Conservation (phyloP, 768 basidiomycete species). For the Mycena floridula region DNA sequence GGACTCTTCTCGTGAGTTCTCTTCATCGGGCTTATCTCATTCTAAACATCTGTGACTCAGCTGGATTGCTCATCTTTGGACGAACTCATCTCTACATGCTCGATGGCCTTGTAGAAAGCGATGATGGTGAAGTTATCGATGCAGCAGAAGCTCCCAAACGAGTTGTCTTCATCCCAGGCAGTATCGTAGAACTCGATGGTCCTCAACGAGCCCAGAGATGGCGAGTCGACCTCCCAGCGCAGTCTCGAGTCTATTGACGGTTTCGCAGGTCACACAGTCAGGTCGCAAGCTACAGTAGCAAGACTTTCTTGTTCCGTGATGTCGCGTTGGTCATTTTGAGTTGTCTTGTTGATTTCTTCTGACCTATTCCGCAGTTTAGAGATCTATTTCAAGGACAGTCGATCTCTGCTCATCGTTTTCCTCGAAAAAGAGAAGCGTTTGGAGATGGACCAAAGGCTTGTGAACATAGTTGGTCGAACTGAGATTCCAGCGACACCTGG, state of each 20-base stretch:
- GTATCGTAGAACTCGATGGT: slow-evolving; percentile 72
- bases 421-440: slow-evolving; percentile 59
- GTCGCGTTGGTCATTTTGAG: slow-evolving; percentile 61
- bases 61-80: slow-evolving; percentile 85
- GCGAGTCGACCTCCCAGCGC: slow-evolving; percentile 33
- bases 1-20: slow-evolving; percentile 80
- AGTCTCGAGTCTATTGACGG: slow-evolving; percentile 3
- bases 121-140: slow-evolving; percentile 86
- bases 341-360: background rate
- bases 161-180: slow-evolving; percentile 80
- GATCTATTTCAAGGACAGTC: slow-evolving; percentile 89
- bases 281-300: slow-evolving; percentile 70
- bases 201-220: slow-evolving; percentile 79
- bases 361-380: slow-evolving; percentile 52
- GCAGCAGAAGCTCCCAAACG: slow-evolving; percentile 79
- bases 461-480: slow-evolving; percentile 37
- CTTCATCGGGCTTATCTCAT: slow-evolving; percentile 2
- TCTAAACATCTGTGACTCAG: slow-evolving; percentile 25
- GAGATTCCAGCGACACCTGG: slow-evolving; percentile 43
- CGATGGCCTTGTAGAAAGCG: slow-evolving; percentile 82
- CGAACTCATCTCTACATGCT: slow-evolving; percentile 83
- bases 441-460: slow-evolving; percentile 49
- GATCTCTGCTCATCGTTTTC: slow-evolving; percentile 82
- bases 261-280: slow-evolving; percentile 67
- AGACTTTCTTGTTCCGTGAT: slow-evolving; percentile 85